Conservation (phyloP, 306 rosid genomes). For the Albizia julibrissin region DNA sequence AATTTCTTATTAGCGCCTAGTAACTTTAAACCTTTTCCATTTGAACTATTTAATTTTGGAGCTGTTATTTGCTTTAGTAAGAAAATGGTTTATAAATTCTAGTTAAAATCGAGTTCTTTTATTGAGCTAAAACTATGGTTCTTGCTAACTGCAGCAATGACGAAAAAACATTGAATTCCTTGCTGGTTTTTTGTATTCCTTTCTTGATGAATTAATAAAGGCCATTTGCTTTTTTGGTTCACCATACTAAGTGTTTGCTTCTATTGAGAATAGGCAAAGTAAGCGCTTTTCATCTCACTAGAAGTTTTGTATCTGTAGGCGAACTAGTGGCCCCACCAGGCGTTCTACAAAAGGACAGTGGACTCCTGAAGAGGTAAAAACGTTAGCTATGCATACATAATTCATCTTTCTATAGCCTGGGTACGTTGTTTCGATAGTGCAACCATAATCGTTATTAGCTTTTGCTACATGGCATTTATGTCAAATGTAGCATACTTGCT, state of each 20-base stretch:
- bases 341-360: conserved; percentile 99
- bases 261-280: conserved; percentile 23
- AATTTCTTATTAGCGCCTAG: conserved; percentile 17
- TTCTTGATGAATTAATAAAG: not conserved
- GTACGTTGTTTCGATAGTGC: conserved; percentile 13
- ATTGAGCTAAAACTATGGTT: not conserved
- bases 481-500: not conserved
- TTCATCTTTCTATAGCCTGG: conserved; percentile 23
- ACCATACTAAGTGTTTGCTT: not conserved
- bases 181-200: not conserved
- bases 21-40: not conserved
- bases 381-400: conserved; percentile 6
- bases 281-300: conserved; percentile 27
- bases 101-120: not conserved
- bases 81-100: not conserved
- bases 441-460: not conserved
- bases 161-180: not conserved
- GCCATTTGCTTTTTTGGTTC: not conserved
- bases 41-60: not conserved
- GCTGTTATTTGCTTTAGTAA: conserved; percentile 14
- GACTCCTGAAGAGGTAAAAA: conserved; percentile 86
- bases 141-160: not conserved
- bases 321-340: conserved; percentile 98
- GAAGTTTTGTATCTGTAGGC: conserved; percentile 53
- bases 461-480: not conserved